phyloP scores from a whole-genome alignment of 169 alveolate species.

The Eimeria necatrix region DNA sequence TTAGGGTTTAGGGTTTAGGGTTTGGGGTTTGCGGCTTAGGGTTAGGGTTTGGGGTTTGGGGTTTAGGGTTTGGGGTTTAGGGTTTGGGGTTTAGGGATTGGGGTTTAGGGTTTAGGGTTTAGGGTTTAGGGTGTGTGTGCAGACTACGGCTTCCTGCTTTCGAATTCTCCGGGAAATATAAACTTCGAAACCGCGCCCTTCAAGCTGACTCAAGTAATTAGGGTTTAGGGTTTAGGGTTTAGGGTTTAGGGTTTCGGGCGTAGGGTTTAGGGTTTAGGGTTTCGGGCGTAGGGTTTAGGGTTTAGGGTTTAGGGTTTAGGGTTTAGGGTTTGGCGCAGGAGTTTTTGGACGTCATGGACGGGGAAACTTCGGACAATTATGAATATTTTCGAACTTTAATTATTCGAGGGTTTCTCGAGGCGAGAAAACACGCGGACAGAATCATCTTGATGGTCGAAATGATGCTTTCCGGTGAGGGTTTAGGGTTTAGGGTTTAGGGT shows the following conservation, averaged over 20 bases:
- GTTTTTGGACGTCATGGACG: constrained; percentile 88
- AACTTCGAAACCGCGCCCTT: constrained; percentile 98
- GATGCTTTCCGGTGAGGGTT: constrained; percentile 90
- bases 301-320: neutral
- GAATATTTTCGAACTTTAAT: constrained; percentile 92
- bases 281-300: neutral
- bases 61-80: no score
- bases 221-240: neutral
- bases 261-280: constrained; percentile 79
- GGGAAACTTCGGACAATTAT: constrained; percentile 94
- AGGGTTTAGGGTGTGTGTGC: neutral
- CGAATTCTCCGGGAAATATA: constrained; percentile 98
- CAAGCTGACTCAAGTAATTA: constrained; percentile 91
- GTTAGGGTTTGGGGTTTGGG: no score
- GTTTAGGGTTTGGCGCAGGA: neutral
- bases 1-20: neutral
- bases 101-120: no score
- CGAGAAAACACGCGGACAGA: constrained; percentile 93
- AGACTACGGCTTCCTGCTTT: constrained; percentile 97
- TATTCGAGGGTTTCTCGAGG: constrained; percentile 92
- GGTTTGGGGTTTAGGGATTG: no score
- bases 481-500: no score
- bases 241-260: neutral
- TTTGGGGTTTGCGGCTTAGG: no score
- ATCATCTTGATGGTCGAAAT: constrained; percentile 92